A percentile compares a stretch with the other conserved stretches of the same genome.
phyloP scores from a whole-genome alignment of 768 basidiomycete genomes.

The Naganishia vishniacii region DNA sequence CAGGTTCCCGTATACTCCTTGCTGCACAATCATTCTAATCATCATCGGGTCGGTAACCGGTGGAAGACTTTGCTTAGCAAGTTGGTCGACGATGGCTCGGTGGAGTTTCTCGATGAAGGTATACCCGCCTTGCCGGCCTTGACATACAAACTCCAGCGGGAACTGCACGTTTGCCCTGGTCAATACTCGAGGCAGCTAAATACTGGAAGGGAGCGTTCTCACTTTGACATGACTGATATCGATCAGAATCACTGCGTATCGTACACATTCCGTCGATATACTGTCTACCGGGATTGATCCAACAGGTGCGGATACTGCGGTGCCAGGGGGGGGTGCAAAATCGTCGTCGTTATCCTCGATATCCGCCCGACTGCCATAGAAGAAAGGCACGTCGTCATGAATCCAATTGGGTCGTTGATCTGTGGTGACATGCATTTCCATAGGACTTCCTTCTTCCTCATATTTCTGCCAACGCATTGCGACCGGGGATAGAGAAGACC shows the following conservation, averaged over 20 bases:
- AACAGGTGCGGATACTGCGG: constrained; percentile 8
- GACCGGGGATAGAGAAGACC: neutral
- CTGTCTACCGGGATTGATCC: neutral
- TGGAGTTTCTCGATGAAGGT: constrained; percentile 1
- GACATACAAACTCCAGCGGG: neutral
- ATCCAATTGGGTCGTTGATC: too few species aligned
- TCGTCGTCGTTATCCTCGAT: constrained; percentile 3
- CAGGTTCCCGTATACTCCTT: neutral
- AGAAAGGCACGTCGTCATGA: neutral
- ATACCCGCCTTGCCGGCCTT: constrained; percentile 3
- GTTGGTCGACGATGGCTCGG: neutral
- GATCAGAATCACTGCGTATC: constrained; percentile 4
- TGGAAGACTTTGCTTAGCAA: neutral
- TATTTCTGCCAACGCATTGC: neutral
- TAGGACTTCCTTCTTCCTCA: neutral
- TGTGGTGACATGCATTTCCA: neutral
- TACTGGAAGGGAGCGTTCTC: neutral
- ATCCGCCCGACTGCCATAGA: neutral
- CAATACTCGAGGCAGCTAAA: too few species aligned
- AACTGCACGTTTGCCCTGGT: neutral
- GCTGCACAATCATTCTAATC: neutral
- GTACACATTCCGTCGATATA: neutral
- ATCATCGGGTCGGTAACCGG: constrained; percentile 10
- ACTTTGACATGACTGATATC: constrained; percentile 7
- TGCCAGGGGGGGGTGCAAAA: neutral